Base-by-base conservation (phyloP, 2,329 filamentous ascomycete species). In the Seiridium unicorne region DNA sequence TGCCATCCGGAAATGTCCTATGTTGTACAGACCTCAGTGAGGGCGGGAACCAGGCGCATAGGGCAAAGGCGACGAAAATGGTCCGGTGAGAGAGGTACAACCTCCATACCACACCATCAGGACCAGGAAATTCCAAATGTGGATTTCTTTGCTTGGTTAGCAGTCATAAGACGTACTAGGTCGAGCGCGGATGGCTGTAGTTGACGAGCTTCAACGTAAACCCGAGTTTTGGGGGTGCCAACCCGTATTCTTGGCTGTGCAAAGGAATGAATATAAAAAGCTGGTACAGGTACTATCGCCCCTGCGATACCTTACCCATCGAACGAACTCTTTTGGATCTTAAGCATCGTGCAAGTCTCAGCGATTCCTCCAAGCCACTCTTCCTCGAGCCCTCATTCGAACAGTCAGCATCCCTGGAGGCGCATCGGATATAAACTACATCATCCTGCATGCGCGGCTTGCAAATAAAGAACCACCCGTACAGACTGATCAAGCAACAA, bases 131-230 rank as follows among this genome's bases (percentile, higher is more conserved):
- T 56, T 57, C 54, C 48, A 48, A 62, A 62, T 57, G 60, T 58
- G 53, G 60, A 57, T 59, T 53, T 44, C 13, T 35, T 58, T 42
- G 51, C 36, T 48, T 54, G 42, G 35, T 48, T 61, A 58, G 58
- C 58, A 68, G 70, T 73, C 70, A 73, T 69, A 63, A 72, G 70
- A 72, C 69, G 63, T 69, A 67, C 59, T 63, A 63, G 34, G 47
- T 49, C 60, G 48, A 65, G 49, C 59, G 57, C 61, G 61, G 59
- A 59, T 59, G 59, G 35, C 32, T 46, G 26, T 46, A 44, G 31
- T 34, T 53, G 38, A 34, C 47, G 34, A 51, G 47, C 35, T 59
- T 4, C 34, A 18, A 44, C 44, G 44, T 26, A 40, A 46, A 31
- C 26, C 31, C 57, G 49, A 53, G 26, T 18, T 44, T 44, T 53